phyloP scores from a whole-genome alignment of 2,329 filamentous ascomycete genomes.

The Cordyceps tenuipes region DNA sequence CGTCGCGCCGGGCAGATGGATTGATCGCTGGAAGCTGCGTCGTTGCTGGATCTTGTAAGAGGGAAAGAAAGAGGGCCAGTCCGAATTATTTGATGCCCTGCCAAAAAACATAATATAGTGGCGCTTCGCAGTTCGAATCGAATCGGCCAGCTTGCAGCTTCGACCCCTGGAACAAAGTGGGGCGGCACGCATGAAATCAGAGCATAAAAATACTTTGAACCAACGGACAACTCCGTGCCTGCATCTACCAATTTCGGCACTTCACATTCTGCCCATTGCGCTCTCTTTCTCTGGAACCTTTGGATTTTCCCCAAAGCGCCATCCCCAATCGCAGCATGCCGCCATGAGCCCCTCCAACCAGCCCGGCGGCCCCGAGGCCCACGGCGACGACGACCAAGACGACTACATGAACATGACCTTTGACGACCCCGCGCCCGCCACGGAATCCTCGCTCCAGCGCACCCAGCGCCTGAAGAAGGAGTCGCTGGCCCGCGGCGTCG shows the following conservation, averaged over 20 bases:
- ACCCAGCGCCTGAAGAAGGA: slow-evolving; percentile 47
- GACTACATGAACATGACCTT: slow-evolving; percentile 98
- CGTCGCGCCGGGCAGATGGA: not conserved
- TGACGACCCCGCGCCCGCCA: slow-evolving; percentile 51
- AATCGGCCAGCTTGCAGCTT: slow-evolving; percentile 10
- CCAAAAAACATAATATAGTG: not conserved
- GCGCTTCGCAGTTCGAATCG: not conserved
- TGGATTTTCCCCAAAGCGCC: not conserved
- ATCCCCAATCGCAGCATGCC: slow-evolving; percentile 2
- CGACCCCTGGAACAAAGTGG: slow-evolving; percentile 7
- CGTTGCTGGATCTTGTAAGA: not conserved
- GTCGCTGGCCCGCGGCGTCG: slow-evolving; percentile 57
- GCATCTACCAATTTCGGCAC: too few species aligned
- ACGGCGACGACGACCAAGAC: slow-evolving; percentile 62
- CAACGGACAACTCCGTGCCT: not conserved
- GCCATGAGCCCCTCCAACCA: slow-evolving; percentile 3
- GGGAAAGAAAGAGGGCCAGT: not conserved
- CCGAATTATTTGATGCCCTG: not conserved
- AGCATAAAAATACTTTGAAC: not conserved
- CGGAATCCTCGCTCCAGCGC: slow-evolving; percentile 47
- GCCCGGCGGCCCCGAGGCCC: slow-evolving; percentile 16
- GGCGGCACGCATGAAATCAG: not conserved
- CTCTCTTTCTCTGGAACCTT: too few species aligned
- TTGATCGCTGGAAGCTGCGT: slow-evolving; percentile 2
- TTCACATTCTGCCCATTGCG: too few species aligned